These are phyloP conservation scores for Sechiopsis laciniata DNA, from an alignment of 306 rosid genomes.

Conservation along the genomic window DNA sequence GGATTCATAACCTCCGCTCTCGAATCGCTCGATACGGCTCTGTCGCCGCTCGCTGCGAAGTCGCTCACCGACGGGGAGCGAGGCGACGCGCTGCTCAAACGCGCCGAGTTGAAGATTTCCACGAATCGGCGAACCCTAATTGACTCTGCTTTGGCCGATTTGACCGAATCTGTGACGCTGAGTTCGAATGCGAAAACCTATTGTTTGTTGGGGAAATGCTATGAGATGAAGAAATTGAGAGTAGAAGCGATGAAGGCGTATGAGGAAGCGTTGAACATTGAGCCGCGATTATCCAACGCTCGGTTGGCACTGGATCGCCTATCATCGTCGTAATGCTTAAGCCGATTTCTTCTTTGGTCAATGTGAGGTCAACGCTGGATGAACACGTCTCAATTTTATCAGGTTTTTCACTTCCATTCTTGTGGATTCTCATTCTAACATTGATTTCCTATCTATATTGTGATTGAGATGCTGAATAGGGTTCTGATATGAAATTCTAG, in stretches of 20 bases:
- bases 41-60: conserved; percentile 56
- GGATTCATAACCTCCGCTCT: conserved; percentile 74
- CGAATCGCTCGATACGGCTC: conserved; percentile 62
- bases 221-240: conserved; percentile 56
- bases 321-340: conserved; percentile 1
- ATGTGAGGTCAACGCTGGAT: background rate
- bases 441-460: background rate
- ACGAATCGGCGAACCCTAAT: conserved; percentile 33
- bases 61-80: conserved; percentile 50
- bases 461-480: background rate
- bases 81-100: conserved; percentile 70
- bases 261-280: conserved; percentile 53
- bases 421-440: background rate
- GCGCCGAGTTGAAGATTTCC: conserved; percentile 67
- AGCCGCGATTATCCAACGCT: conserved; percentile 28
- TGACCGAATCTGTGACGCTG: conserved; percentile 32
- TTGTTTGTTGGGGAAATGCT: conserved; percentile 65
- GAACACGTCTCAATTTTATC: background rate
- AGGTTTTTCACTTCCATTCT: conserved; percentile 6
- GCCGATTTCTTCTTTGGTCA: background rate
- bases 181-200: conserved; percentile 52
- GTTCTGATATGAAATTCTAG: background rate
- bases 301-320: conserved; percentile 54
- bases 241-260: conserved; percentile 71
- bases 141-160: conserved; percentile 57